These are phyloP conservation scores for Saitozyma podzolica DNA, from an alignment of 768 basidiomycete species.

Conservation along the genomic window DNA sequence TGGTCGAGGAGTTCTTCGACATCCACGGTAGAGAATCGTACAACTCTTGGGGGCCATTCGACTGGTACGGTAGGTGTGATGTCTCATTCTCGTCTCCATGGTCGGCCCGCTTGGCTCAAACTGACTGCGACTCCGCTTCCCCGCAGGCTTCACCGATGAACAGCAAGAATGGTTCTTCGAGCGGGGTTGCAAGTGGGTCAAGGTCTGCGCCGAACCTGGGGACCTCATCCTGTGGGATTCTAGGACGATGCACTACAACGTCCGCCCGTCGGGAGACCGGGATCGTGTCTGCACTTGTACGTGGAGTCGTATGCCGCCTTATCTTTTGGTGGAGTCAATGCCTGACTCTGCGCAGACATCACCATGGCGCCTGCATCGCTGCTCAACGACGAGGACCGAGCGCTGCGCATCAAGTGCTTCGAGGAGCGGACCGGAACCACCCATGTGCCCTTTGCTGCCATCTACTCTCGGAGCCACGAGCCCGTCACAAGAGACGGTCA, in stretches of 20 bases:
- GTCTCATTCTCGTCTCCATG: too few relatives aligned
- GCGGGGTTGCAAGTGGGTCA: slow-evolving; percentile 42
- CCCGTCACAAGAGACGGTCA: slow-evolving; percentile 19
- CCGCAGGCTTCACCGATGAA: slow-evolving; percentile 31
- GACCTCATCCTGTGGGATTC: slow-evolving; percentile 49
- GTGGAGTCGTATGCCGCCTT: neutral
- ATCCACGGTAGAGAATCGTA: slow-evolving; percentile 14
- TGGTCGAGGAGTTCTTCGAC: slow-evolving; percentile 24
- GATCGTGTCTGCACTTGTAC: slow-evolving; percentile 37
- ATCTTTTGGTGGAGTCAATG: neutral
- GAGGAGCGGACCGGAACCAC: slow-evolving; percentile 20
- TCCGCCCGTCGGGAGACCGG: slow-evolving; percentile 26
- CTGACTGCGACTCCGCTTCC: neutral
- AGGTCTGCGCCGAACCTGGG: slow-evolving; percentile 43
- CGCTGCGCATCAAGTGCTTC: slow-evolving; percentile 18
- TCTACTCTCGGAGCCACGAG: slow-evolving; percentile 20
- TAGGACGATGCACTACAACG: slow-evolving; percentile 38
- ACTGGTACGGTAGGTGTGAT: slow-evolving; percentile 18
- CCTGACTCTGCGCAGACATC: slow-evolving; percentile 21
- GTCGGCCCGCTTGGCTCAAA: too few relatives aligned
- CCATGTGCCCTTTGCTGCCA: slow-evolving; percentile 24
- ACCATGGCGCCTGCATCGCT: slow-evolving; percentile 35
- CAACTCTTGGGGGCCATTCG: slow-evolving; percentile 24
- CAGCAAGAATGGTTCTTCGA: slow-evolving; percentile 44
- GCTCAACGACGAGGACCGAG: slow-evolving; percentile 31